A percentile compares a stretch with the other conserved stretches of the same genome.
Evolutionary conservation across 2,329 filamentous ascomycete species (phyloP).

Genomic region (Microascus cirrosus): DNA sequence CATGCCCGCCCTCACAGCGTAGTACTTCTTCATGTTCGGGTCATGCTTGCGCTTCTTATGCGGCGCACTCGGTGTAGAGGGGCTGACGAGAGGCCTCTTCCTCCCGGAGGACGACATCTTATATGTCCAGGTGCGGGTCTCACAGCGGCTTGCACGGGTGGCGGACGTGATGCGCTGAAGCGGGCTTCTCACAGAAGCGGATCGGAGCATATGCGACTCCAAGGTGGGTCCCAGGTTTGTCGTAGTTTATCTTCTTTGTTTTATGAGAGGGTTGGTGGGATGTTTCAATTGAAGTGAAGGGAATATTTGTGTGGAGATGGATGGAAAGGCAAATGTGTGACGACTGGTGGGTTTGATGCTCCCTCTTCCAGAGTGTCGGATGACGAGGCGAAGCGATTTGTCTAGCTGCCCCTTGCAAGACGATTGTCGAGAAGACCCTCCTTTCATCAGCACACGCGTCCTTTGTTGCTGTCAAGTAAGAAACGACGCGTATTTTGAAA

Average conservation of each 20-base stretch:
- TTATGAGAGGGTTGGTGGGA: not conserved
- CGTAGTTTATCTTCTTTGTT: not conserved
- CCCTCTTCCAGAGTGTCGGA: not conserved
- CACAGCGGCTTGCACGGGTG: not conserved
- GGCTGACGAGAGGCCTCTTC: not conserved
- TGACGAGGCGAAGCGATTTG: not conserved
- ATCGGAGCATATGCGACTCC: not conserved
- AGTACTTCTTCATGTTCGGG: slow-evolving; percentile 40
- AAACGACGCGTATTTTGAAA: not conserved
- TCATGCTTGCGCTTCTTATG: slow-evolving; percentile 38
- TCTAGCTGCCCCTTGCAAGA: no score
- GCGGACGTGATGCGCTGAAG: not conserved
- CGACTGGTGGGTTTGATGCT: not conserved
- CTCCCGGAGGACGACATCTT: not conserved
- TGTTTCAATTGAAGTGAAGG: not conserved
- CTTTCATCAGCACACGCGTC: no score
- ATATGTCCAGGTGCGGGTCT: not conserved
- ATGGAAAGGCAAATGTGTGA: not conserved
- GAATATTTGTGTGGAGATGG: not conserved
- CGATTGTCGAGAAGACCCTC: no score
- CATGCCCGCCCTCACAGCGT: slow-evolving; percentile 48
- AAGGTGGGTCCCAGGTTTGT: not conserved
- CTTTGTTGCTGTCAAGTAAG: not conserved
- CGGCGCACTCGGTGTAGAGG: not conserved
- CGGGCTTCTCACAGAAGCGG: not conserved